These are phyloP conservation scores for Macrolepiota fuliginosa DNA, from an alignment of 768 basidiomycete genomes.

Conservation along the genomic window DNA sequence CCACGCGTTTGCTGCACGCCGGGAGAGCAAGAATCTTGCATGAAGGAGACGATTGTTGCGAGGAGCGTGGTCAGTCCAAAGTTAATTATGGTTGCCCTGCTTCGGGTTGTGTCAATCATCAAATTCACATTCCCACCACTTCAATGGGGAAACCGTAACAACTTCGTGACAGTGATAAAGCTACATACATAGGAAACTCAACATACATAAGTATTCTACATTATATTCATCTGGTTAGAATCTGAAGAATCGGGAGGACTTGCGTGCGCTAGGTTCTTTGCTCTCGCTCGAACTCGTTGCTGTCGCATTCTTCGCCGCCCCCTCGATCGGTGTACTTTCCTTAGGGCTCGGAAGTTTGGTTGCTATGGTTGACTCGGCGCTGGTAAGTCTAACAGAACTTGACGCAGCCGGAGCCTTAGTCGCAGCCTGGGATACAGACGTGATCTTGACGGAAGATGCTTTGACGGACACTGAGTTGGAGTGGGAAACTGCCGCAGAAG, in stretches of 20 bases:
- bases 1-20: conserved; percentile 11
- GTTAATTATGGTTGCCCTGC: background rate
- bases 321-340: background rate
- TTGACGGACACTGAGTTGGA: background rate
- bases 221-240: background rate
- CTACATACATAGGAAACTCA: background rate
- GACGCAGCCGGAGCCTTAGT: background rate
- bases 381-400: background rate
- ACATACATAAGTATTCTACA: background rate
- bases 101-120: background rate
- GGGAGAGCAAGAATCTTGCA: background rate
- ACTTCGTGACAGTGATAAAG: background rate
- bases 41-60: background rate
- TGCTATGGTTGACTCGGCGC: background rate
- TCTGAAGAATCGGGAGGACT: conserved; percentile 8
- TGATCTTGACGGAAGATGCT: background rate
- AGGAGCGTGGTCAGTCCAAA: background rate
- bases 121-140: background rate
- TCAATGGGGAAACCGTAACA: no score
- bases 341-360: background rate
- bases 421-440: background rate
- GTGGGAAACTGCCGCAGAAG: background rate
- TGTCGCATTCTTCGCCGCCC: background rate
- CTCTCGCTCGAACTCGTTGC: background rate
- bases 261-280: background rate